Percentiles rank a stretch among this genome's conserved stretches.
These are phyloP conservation scores for Calonectria multiphialidica DNA, from an alignment of 2,329 filamentous ascomycete genomes.

Conservation along the genomic window DNA sequence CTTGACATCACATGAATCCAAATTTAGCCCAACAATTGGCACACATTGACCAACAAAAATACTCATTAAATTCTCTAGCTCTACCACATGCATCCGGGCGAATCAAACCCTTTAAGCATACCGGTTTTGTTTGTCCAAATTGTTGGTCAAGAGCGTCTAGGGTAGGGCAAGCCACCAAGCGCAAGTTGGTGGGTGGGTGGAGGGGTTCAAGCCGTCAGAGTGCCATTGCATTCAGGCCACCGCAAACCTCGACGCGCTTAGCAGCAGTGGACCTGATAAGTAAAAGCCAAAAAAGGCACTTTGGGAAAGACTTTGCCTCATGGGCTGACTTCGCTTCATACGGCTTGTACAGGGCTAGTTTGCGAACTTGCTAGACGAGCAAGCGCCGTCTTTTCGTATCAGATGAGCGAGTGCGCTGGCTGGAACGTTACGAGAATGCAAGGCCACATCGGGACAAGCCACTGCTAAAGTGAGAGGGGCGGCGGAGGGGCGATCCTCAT, in stretches of 20 bases:
- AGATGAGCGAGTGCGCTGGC: neutral
- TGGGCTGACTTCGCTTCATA: neutral
- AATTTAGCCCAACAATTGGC: no score
- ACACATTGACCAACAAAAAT: neutral
- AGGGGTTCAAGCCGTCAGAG: slow-evolving; percentile 9
- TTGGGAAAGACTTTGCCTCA: neutral
- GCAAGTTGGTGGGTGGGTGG: neutral
- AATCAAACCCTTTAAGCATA: neutral
- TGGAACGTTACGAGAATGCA: slow-evolving; percentile 4
- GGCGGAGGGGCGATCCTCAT: slow-evolving; percentile 1
- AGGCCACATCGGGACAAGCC: slow-evolving; percentile 3
- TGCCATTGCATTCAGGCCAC: slow-evolving; percentile 3
- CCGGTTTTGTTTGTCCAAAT: neutral
- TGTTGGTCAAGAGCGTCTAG: neutral
- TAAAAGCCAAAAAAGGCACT: neutral
- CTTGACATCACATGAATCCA: no score
- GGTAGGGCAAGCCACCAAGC: slow-evolving; percentile 15
- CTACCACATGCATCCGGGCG: neutral
- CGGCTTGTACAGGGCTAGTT: neutral
- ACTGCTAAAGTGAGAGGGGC: slow-evolving; percentile 4
- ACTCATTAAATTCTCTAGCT: neutral
- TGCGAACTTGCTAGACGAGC: slow-evolving; percentile 1
- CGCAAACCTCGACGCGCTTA: neutral
- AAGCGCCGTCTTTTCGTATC: neutral
- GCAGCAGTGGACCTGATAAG: neutral